A percentile compares a stretch with the other conserved stretches of the same genome.
Conservation (phyloP, 2,329 filamentous ascomycete genomes). For the Colletotrichum sp. region DNA sequence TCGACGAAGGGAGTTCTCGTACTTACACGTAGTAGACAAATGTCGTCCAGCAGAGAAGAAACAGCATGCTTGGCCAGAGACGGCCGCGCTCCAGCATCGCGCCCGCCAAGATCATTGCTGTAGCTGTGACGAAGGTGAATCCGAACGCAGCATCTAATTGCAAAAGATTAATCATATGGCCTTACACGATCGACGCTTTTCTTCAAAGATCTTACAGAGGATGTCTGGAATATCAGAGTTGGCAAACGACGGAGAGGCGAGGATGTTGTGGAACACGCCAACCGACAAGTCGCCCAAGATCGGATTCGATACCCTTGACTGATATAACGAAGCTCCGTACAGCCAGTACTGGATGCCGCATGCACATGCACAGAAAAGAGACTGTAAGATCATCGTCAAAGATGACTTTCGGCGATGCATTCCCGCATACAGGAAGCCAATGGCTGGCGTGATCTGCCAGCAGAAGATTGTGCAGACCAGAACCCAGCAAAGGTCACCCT, state of each 20-base stretch:
- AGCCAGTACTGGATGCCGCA: conserved; percentile 53
- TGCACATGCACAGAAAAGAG: conserved; percentile 49
- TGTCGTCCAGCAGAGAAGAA: conserved; percentile 67
- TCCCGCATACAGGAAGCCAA: conserved; percentile 43
- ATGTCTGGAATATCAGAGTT: conserved; percentile 41
- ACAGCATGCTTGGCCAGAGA: conserved; percentile 59
- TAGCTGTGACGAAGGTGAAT: conserved; percentile 40
- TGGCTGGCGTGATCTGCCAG: conserved; percentile 43
- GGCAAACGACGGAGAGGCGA: conserved; percentile 40
- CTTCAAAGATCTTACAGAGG: conserved; percentile 22
- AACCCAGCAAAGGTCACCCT: conserved; percentile 49
- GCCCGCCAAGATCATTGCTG: conserved; percentile 43
- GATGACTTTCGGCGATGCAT: conserved; percentile 41
- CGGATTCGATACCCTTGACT: conserved; percentile 37
- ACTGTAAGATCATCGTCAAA: conserved; percentile 52
- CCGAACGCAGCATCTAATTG: conserved; percentile 36
- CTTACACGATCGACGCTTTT: not conserved
- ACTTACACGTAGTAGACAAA: conserved; percentile 60
- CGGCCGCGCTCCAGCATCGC: conserved; percentile 41
- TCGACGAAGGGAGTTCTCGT: fast-evolving
- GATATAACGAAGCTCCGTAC: conserved; percentile 49
- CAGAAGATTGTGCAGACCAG: conserved; percentile 40
- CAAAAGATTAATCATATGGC: not conserved
- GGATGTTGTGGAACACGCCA: conserved; percentile 37
- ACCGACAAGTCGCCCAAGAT: conserved; percentile 39